These are phyloP conservation scores for Cyclotella sp. DNA, from an alignment of 108 stramenopile genomes.

Conservation along the genomic window DNA sequence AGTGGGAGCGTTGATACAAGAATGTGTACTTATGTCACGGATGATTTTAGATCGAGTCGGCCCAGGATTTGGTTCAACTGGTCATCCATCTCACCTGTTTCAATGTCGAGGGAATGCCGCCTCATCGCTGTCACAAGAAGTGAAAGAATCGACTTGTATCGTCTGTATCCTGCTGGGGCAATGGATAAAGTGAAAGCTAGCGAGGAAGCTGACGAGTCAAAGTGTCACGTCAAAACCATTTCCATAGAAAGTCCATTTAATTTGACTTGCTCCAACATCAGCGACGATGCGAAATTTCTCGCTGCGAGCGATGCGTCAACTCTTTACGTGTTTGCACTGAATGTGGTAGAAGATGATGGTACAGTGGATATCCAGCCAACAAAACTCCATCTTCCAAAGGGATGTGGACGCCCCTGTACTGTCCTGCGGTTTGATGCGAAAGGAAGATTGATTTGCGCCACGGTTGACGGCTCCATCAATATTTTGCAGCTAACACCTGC, in stretches of 20 bases:
- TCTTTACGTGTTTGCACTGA: slow-evolving; percentile 56
- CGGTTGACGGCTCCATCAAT: slow-evolving; percentile 45
- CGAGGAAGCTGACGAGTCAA: slow-evolving; percentile 52
- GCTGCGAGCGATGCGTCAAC: slow-evolving; percentile 58
- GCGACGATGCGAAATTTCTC: slow-evolving; percentile 63
- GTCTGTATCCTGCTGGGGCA: slow-evolving; percentile 30
- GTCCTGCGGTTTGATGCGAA: slow-evolving; percentile 46
- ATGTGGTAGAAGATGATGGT: slow-evolving; percentile 38
- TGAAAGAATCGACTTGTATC: slow-evolving; percentile 69
- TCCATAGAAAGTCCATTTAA: slow-evolving; percentile 64
- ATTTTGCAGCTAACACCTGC: slow-evolving; percentile 34
- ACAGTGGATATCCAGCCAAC: slow-evolving; percentile 44
- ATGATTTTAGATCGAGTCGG: slow-evolving; percentile 65
- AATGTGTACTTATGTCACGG: slow-evolving; percentile 79
- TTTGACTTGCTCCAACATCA: slow-evolving; percentile 58
- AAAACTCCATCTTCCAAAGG: slow-evolving; percentile 37
- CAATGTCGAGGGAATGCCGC: slow-evolving; percentile 52
- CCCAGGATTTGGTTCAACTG: slow-evolving; percentile 81
- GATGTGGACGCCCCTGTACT: slow-evolving; percentile 36
- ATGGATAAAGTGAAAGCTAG: background rate
- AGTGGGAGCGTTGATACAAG: slow-evolving; percentile 93
- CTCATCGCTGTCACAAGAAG: slow-evolving; percentile 65
- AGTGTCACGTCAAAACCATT: slow-evolving; percentile 65
- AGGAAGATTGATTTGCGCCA: slow-evolving; percentile 53
- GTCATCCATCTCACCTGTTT: slow-evolving; percentile 68